A percentile compares a stretch with the other conserved stretches of the same genome.
These are phyloP conservation scores for Paramecium bursaria DNA, from an alignment of 73 alveolate species.

Conservation along the genomic window DNA sequence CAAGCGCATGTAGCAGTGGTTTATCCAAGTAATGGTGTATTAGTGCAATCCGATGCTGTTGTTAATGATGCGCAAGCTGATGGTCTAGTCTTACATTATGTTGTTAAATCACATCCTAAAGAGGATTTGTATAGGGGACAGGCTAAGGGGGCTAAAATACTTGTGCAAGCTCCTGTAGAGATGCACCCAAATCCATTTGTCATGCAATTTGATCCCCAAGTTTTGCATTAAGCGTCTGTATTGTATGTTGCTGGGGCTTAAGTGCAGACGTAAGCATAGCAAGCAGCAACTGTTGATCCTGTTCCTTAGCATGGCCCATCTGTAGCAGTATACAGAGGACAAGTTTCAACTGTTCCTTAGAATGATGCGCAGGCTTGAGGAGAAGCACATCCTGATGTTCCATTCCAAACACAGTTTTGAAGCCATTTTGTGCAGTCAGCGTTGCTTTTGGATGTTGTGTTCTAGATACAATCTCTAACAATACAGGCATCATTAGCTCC, in stretches of 20 bases:
- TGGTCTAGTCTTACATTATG: background rate
- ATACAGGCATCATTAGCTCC: background rate
- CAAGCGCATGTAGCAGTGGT: no score
- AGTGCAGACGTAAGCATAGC: conserved; percentile 10
- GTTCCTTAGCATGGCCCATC: conserved; percentile 60
- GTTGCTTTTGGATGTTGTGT: background rate
- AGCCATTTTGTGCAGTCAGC: background rate
- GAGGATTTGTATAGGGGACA: conserved; percentile 2
- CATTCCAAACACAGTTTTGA: background rate
- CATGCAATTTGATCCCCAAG: background rate
- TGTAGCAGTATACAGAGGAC: conserved; percentile 17
- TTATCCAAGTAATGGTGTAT: no score
- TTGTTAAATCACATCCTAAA: background rate
- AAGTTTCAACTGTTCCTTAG: conserved; percentile 2
- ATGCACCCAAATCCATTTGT: conserved; percentile 34
- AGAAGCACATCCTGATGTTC: background rate
- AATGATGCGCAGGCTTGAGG: background rate
- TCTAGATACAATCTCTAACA: background rate
- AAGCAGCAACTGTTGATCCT: conserved; percentile 16
- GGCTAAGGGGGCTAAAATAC: background rate
- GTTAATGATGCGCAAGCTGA: conserved; percentile 13
- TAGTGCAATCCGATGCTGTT: background rate
- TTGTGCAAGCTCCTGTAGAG: background rate
- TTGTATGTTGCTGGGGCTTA: conserved; percentile 21
- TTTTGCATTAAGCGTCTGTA: conserved; percentile 22